Percentiles rank a stretch among this genome's conserved stretches.
These are phyloP conservation scores for Chaetomium sp. DNA, from an alignment of 2,329 filamentous ascomycete genomes.

Conservation along the genomic window DNA sequence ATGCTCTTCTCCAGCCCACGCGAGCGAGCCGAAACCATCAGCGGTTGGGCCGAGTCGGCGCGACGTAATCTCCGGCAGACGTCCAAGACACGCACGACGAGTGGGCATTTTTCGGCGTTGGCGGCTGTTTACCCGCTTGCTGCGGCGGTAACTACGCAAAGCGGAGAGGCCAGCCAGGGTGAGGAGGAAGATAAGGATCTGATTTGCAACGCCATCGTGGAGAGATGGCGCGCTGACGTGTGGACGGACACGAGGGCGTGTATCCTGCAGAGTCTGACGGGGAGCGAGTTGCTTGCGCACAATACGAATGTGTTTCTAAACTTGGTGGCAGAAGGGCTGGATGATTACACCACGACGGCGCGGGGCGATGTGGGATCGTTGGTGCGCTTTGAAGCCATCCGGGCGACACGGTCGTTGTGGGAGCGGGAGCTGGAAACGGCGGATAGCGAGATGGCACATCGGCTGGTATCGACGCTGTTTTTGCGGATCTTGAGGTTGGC, in stretches of 20 bases:
- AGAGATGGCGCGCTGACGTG: constrained; percentile 46
- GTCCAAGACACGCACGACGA: constrained; percentile 34
- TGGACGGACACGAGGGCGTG: constrained; percentile 48
- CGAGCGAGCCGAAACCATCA: constrained; percentile 36
- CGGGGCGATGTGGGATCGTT: constrained; percentile 86
- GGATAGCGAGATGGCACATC: background rate
- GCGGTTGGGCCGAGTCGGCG: constrained; percentile 42
- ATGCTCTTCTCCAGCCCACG: constrained; percentile 37
- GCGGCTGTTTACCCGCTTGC: constrained; percentile 42
- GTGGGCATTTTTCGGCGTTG: constrained; percentile 50
- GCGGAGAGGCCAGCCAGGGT: too few relatives aligned
- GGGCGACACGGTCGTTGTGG: constrained; percentile 64
- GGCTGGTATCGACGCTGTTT: constrained; percentile 36
- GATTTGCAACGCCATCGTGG: constrained; percentile 40
- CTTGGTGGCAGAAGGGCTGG: constrained; percentile 54
- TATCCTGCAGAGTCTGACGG: constrained; percentile 49
- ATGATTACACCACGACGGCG: constrained; percentile 87
- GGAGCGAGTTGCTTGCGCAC: constrained; percentile 39
- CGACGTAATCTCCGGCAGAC: constrained; percentile 25
- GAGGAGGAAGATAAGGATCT: constrained; percentile 24
- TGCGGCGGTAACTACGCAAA: constrained; percentile 4
- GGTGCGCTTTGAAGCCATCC: constrained; percentile 72
- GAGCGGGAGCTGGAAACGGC: constrained; percentile 25
- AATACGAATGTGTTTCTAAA: constrained; percentile 37
- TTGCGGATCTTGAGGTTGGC: constrained; percentile 59